These are phyloP conservation scores for Bassia scoparia DNA, from an alignment of 148 eudicot genomes.

Conservation along the genomic window DNA sequence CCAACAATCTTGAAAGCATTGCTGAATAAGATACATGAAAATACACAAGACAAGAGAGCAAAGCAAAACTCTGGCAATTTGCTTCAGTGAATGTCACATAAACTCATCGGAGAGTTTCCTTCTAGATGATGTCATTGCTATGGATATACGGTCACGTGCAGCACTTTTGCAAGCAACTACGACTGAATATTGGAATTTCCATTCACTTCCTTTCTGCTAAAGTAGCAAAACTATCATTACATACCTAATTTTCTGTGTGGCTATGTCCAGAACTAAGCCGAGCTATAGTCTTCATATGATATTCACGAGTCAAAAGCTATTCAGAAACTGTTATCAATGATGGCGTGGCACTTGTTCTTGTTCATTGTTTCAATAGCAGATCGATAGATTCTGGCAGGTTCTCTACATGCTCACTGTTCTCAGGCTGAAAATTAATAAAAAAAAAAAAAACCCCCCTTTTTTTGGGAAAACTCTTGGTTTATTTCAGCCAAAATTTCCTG, in stretches of 20 bases:
- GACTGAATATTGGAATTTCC: no score
- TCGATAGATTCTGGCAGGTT: conserved; percentile 42
- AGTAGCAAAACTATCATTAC: no score
- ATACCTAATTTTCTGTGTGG: not conserved
- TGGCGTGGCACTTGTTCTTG: conserved; percentile 31
- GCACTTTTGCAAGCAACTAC: no score
- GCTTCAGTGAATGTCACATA: not conserved
- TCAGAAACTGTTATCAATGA: conserved; percentile 36
- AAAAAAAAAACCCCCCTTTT: no score
- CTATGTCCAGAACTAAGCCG: no score
- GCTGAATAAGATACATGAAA: not conserved
- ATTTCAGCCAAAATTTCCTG: conserved; percentile 74
- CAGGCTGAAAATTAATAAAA: conserved; percentile 81
- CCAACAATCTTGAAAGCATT: no score
- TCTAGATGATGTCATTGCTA: no score
- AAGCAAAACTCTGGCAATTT: not conserved
- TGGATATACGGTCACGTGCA: no score
- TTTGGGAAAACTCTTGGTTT: conserved; percentile 94
- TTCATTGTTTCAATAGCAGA: conserved; percentile 30
- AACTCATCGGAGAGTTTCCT: no score
- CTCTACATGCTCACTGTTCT: conserved; percentile 56
- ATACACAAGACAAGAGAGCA: not conserved
- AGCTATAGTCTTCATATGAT: not conserved
- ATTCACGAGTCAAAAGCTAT: not conserved
- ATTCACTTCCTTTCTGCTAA: no score